Evolutionary conservation across 2,329 filamentous ascomycete genomes (phyloP).

Genomic region (Xylaria sp.): DNA sequence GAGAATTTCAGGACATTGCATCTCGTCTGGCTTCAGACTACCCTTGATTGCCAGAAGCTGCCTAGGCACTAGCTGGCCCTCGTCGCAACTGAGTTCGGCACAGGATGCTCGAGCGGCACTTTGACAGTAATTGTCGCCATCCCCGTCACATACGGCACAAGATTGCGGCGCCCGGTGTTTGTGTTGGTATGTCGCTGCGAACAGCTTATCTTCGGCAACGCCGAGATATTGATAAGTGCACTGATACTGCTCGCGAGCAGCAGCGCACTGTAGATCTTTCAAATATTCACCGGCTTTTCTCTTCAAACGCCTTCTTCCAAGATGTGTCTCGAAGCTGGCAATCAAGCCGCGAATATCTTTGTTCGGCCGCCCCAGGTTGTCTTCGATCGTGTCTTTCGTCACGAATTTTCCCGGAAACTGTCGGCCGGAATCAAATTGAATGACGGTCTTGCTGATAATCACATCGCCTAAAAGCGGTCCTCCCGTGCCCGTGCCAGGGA

Average conservation of each 20-base stretch:
- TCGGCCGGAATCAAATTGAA: conserved; percentile 50
- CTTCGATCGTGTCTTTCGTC: conserved; percentile 40
- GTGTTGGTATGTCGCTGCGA: conserved; percentile 38
- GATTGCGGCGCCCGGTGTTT: conserved; percentile 18
- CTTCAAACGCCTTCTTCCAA: conserved; percentile 25
- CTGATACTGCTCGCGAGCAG: neutral
- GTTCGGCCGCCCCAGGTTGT: conserved; percentile 39
- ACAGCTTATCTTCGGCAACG: conserved; percentile 35
- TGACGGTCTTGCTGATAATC: conserved; percentile 44
- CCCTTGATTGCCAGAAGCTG: conserved; percentile 10
- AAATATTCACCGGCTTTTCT: conserved; percentile 29
- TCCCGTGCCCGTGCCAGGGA: conserved; percentile 31
- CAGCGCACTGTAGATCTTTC: conserved; percentile 16
- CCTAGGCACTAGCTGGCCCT: conserved; percentile 45
- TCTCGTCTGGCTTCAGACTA: conserved; percentile 29
- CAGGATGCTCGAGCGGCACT: conserved; percentile 16
- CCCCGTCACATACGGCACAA: conserved; percentile 17
- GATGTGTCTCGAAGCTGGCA: conserved; percentile 46
- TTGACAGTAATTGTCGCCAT: neutral
- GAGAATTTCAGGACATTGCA: conserved; percentile 46
- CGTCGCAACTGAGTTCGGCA: conserved; percentile 26
- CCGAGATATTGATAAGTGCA: conserved; percentile 33
- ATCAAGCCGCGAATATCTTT: conserved; percentile 41
- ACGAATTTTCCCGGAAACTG: conserved; percentile 39
- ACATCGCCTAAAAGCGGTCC: conserved; percentile 46